A percentile compares a stretch with the other conserved stretches of the same genome.
phyloP scores from a whole-genome alignment of 108 stramenopile species.

The Seminavis robusta region DNA sequence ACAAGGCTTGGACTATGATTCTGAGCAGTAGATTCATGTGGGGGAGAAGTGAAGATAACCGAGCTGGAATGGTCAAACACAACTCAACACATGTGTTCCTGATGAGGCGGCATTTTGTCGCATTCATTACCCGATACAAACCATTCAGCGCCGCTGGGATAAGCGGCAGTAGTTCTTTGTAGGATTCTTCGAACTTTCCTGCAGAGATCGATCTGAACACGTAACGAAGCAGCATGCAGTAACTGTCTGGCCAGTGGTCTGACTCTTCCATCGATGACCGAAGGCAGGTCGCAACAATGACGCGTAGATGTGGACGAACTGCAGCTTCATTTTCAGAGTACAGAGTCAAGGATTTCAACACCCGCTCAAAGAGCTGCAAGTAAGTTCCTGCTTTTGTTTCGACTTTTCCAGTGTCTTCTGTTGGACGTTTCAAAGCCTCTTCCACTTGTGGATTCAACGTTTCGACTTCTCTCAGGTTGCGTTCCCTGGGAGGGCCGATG shows the following conservation, averaged over 20 bases:
- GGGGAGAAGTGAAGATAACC: constrained; percentile 87
- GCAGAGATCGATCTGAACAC: constrained; percentile 89
- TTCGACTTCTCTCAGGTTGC: not conserved
- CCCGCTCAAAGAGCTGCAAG: constrained; percentile 54
- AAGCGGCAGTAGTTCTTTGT: constrained; percentile 76
- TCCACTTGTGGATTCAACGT: no score
- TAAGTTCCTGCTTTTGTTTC: constrained; percentile 20
- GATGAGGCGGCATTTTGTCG: constrained; percentile 37
- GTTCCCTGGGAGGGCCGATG: not conserved
- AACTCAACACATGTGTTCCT: constrained; percentile 80
- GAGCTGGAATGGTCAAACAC: constrained; percentile 87
- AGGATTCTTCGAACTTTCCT: constrained; percentile 92
- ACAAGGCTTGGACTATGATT: constrained; percentile 81
- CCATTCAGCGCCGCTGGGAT: constrained; percentile 80
- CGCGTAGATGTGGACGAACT: constrained; percentile 80
- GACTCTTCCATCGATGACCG: constrained; percentile 52
- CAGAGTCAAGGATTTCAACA: constrained; percentile 77
- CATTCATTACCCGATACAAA: constrained; percentile 57
- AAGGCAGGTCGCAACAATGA: constrained; percentile 65
- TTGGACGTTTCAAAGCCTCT: not conserved
- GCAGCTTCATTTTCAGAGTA: constrained; percentile 87
- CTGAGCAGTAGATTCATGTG: constrained; percentile 88
- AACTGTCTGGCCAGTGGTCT: constrained; percentile 62
- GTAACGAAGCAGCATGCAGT: constrained; percentile 72
- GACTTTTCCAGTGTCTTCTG: not conserved